A percentile compares a stretch with the other conserved stretches of the same genome.
phyloP scores from a whole-genome alignment of 768 basidiomycete genomes.

The Lentinus tigrinus region DNA sequence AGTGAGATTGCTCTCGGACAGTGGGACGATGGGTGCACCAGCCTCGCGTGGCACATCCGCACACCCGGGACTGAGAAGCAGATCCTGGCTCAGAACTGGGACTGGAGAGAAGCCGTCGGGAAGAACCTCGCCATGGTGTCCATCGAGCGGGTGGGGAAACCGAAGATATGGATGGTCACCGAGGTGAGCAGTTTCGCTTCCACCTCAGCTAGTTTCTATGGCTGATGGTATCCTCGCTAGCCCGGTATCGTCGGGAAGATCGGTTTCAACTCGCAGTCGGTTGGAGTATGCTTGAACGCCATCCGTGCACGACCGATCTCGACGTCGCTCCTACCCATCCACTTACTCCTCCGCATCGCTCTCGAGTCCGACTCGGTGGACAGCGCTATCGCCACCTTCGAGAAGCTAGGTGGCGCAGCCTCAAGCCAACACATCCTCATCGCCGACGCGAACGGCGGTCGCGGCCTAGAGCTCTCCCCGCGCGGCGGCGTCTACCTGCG shows the following conservation, averaged over 20 bases:
- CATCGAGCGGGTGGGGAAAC: slow-evolving; percentile 29
- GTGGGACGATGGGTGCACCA: slow-evolving; percentile 37
- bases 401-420: slow-evolving; percentile 31
- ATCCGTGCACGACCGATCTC: slow-evolving; percentile 34
- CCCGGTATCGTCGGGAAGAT: slow-evolving; percentile 39
- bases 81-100: slow-evolving; percentile 39
- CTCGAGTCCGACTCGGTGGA: slow-evolving; percentile 30
- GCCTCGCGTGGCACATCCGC: slow-evolving; percentile 30
- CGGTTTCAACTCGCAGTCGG: slow-evolving; percentile 35
- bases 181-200: slow-evolving; percentile 25
- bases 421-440: slow-evolving; percentile 36
- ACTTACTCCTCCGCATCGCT: slow-evolving; percentile 31
- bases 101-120: slow-evolving; percentile 33
- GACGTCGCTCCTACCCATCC: slow-evolving; percentile 31
- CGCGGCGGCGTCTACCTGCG: slow-evolving; percentile 25
- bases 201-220: not conserved
- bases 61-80: slow-evolving; percentile 9
- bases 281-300: slow-evolving; percentile 37
- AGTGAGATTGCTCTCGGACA: slow-evolving; percentile 38
- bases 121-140: slow-evolving; percentile 34
- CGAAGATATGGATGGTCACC: slow-evolving; percentile 36
- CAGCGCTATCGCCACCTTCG: slow-evolving; percentile 27
- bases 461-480: slow-evolving; percentile 34
- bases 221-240: slow-evolving; percentile 10
- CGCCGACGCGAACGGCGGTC: slow-evolving; percentile 28